Evolutionary conservation across 2,329 filamentous ascomycete genomes (phyloP).

Genomic region (Fusarium protoensiforme): DNA sequence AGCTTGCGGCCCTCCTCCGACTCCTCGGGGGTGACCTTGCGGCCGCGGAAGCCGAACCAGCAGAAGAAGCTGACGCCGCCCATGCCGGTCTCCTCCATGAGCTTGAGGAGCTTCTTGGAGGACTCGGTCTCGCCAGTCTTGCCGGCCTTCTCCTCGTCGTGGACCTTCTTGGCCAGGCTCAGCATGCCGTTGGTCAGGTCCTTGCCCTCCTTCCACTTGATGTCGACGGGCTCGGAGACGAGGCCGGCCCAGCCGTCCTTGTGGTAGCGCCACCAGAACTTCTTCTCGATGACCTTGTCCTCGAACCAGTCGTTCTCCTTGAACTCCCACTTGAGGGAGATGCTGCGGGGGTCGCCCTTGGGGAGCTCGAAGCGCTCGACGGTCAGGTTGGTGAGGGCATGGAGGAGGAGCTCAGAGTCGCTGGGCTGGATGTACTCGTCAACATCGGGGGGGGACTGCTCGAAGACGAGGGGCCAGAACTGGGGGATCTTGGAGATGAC

Average conservation of each 20-base stretch:
- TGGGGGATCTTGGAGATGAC: conserved; percentile 79
- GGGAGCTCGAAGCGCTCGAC: conserved; percentile 86
- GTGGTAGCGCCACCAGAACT: conserved; percentile 84
- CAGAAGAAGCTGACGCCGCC: conserved; percentile 84
- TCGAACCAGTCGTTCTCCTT: conserved; percentile 84
- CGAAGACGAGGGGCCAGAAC: conserved; percentile 96
- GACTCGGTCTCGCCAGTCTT: conserved; percentile 58
- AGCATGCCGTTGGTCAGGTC: conserved; percentile 87
- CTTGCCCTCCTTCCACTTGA: conserved; percentile 84
- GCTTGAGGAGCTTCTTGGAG: conserved; percentile 63
- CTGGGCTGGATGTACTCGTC: conserved; percentile 88
- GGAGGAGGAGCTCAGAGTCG: conserved; percentile 79
- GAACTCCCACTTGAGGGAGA: conserved; percentile 84
- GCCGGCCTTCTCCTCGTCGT: conserved; percentile 65
- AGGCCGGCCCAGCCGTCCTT: conserved; percentile 78
- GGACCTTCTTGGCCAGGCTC: conserved; percentile 76
- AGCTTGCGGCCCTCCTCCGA: conserved; percentile 69
- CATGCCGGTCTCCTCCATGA: conserved; percentile 70
- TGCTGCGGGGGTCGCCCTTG: conserved; percentile 80
- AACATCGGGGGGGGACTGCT: conserved; percentile 85
- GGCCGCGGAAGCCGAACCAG: conserved; percentile 84
- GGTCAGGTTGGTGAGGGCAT: conserved; percentile 73
- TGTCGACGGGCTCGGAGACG: conserved; percentile 88
- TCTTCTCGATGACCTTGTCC: conserved; percentile 84
- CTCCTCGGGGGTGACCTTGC: conserved; percentile 78